phyloP scores from a whole-genome alignment of 1,284 basidiomycete genomes.

The Farysia itapuensis region DNA sequence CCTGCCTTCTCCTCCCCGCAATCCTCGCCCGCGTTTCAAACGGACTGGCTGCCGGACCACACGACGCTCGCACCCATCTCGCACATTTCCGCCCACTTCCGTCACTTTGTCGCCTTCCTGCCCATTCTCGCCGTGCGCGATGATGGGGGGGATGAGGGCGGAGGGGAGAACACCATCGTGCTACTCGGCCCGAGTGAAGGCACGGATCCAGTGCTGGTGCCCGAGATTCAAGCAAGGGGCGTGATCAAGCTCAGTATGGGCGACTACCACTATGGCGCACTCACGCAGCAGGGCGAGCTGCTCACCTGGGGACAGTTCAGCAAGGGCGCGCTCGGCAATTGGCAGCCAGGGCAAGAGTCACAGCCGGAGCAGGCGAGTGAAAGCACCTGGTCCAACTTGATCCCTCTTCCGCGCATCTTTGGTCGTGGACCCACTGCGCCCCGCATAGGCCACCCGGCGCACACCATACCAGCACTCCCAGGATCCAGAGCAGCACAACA shows the following conservation, averaged over 20 bases:
- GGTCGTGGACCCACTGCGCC: slow-evolving; percentile 1
- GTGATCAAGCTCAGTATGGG: slow-evolving; percentile 83
- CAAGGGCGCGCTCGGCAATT: slow-evolving; percentile 78
- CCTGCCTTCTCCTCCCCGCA: slow-evolving; percentile 5
- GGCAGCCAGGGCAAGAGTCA: slow-evolving; percentile 51
- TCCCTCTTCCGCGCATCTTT: slow-evolving; percentile 3
- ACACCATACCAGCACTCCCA: neutral
- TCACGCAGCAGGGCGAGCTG: slow-evolving; percentile 75
- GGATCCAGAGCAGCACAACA: neutral
- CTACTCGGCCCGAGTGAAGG: slow-evolving; percentile 49
- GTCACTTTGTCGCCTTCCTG: slow-evolving; percentile 76
- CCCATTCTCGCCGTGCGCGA: slow-evolving; percentile 64
- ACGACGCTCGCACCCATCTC: slow-evolving; percentile 27
- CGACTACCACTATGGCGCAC: slow-evolving; percentile 83
- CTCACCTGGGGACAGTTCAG: slow-evolving; percentile 81
- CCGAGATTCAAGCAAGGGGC: slow-evolving; percentile 70
- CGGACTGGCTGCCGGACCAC: slow-evolving; percentile 5
- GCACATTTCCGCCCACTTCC: slow-evolving; percentile 81
- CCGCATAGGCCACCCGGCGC: slow-evolving; percentile 4
- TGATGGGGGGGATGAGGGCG: neutral
- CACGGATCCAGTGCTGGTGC: slow-evolving; percentile 66
- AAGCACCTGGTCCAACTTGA: slow-evolving; percentile 6
- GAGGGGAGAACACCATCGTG: slow-evolving; percentile 29
- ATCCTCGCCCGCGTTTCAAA: slow-evolving; percentile 1
- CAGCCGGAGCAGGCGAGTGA: slow-evolving; percentile 1